Evolutionary conservation across 106 monocot species (phyloP), one percentile per base, ranked within the genome.

Genomic region (Iris macrosiphon): DNA sequence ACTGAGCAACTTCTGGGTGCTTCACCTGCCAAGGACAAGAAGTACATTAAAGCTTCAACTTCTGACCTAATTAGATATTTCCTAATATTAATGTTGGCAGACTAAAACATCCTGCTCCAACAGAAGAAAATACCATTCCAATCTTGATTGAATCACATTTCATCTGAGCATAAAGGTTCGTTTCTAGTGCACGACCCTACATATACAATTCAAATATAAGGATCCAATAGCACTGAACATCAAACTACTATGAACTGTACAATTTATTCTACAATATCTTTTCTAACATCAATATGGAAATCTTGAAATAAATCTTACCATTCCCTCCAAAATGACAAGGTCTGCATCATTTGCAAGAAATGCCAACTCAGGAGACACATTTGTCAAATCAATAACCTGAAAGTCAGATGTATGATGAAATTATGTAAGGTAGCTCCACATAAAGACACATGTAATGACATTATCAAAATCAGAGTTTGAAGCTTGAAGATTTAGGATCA

Each of bases 71-170:
- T 2, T 39, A 24, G 8, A 22, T 10, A 1, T 28, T n/a, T 22
- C 55, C 21, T 22, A 9, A 7, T 19, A 34, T 32, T 34, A 30
- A 55, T 15, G 13, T 16, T 8, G 12, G 40, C 45, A 31, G 31
- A 55, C 10, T 17, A 56, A 40, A 3, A 34, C 2, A 16, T 26
- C 10, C n/a, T n/a, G 35, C 2, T 33, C 17, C 38, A 23, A 44
- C 6, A 35, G 49, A 35, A n/a, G 33, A 10, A 16, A 51, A 26
- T 82, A 98, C 96, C 96, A 98, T 90, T 59, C 90, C 96, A 55
- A 98, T 81, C 67, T 98, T 98, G 66, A 98, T 77, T 23, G 96
- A 98, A 69, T 98, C 96, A 65, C 90, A 96, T 66, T 85, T 89
- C 43, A 95, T 6, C 54, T 75, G 77, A 13, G 84, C 88, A 69